Evolutionary conservation across 371 early-diverging fungal genomes (phyloP).

Genomic region (Conidiobolus incongruus): DNA sequence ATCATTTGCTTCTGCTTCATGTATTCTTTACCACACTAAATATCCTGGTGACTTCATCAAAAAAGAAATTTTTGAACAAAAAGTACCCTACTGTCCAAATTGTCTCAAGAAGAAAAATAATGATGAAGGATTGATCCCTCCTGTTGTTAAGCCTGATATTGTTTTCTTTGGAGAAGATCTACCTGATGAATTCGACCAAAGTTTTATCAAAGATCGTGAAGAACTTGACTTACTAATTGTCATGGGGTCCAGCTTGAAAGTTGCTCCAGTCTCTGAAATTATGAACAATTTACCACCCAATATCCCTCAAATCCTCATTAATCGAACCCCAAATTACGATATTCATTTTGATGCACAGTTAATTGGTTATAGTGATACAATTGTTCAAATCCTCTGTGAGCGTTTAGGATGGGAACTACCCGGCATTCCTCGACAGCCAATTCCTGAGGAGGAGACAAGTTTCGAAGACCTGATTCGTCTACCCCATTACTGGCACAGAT

Average conservation of each 20-base stretch:
- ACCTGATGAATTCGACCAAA: slow-evolving; percentile 15
- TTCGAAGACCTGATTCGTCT: slow-evolving; percentile 10
- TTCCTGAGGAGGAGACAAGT: too few species aligned
- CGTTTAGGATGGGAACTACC: slow-evolving; percentile 45
- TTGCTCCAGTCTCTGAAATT: slow-evolving; percentile 72
- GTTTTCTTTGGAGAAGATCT: slow-evolving; percentile 85
- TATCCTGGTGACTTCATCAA: too few species aligned
- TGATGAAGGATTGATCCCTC: too few species aligned
- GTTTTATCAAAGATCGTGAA: slow-evolving; percentile 25
- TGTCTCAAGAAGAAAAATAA: too few species aligned
- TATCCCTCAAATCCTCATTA: slow-evolving; percentile 81
- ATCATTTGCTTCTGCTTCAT: slow-evolving; percentile 61
- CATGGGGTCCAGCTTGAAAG: slow-evolving; percentile 70
- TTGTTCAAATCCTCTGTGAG: slow-evolving; percentile 54
- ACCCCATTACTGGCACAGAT: slow-evolving; percentile 10
- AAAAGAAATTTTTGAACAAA: slow-evolving; percentile 17
- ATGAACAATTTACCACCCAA: slow-evolving; percentile 49
- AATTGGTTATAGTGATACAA: slow-evolving; percentile 67
- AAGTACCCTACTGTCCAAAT: slow-evolving; percentile 35
- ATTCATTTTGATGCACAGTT: slow-evolving; percentile 75
- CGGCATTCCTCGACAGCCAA: too few species aligned
- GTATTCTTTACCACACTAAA: slow-evolving; percentile 33
- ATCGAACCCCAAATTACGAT: slow-evolving; percentile 63
- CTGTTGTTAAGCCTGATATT: slow-evolving; percentile 83
- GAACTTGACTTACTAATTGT: slow-evolving; percentile 70